Conservation (phyloP, 2,329 filamentous ascomycete genomes). For the Fusarium multiceps region DNA sequence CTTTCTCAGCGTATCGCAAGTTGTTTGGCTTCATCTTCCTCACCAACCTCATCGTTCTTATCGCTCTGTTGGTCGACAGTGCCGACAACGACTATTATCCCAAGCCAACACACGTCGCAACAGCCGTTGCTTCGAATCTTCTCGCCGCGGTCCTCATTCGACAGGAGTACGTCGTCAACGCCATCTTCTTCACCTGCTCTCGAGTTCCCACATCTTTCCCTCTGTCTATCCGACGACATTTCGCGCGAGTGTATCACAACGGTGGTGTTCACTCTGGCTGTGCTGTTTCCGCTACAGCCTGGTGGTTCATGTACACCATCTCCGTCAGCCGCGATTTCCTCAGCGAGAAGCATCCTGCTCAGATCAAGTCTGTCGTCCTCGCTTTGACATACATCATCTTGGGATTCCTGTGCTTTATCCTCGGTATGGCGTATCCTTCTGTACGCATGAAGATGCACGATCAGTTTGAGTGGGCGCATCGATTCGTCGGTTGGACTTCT, state of each 20-base stretch:
- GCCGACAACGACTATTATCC: conserved; percentile 26
- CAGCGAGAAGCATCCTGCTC: neutral
- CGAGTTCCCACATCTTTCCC: conserved; percentile 56
- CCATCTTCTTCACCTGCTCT: conserved; percentile 55
- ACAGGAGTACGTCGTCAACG: conserved; percentile 62
- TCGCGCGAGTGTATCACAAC: conserved; percentile 58
- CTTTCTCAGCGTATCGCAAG: conserved; percentile 33
- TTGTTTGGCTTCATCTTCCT: conserved; percentile 33
- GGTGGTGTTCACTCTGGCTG: conserved; percentile 59
- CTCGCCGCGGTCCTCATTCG: conserved; percentile 58
- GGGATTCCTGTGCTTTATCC: conserved; percentile 37
- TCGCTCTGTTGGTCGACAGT: conserved; percentile 14
- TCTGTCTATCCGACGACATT: conserved; percentile 54
- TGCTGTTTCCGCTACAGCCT: conserved; percentile 53
- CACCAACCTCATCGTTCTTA: conserved; percentile 16
- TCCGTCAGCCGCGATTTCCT: conserved; percentile 23
- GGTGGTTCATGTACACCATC: conserved; percentile 53
- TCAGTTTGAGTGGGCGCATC: conserved; percentile 73
- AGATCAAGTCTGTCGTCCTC: conserved; percentile 30
- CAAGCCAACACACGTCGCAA: conserved; percentile 17
- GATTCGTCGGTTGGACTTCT: conserved; percentile 73
- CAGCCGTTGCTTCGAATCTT: conserved; percentile 45
- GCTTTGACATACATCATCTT: conserved; percentile 46
- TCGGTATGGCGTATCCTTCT: conserved; percentile 41
- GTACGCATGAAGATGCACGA: conserved; percentile 62